Evolutionary conservation across 805 yeast species (phyloP).

Genomic region (Candida andamanensis): DNA sequence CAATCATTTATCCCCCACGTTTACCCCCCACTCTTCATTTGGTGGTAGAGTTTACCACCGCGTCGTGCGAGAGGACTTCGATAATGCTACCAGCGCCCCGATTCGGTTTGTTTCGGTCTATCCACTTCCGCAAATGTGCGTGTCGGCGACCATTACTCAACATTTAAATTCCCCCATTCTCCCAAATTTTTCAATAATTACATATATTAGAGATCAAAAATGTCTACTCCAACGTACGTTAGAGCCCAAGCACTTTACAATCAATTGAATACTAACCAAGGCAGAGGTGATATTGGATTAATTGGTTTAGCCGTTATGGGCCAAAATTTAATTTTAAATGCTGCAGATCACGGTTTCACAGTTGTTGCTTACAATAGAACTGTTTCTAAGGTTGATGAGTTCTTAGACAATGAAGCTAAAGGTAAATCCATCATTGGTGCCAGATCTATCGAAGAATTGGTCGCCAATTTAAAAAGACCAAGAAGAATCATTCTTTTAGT

Average conservation of each 20-base stretch:
- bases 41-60: too few species aligned
- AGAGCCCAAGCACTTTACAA: slow-evolving; percentile 19
- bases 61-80: too few species aligned
- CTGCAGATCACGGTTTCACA: slow-evolving; percentile 98
- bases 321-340: slow-evolving; percentile 93
- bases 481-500: slow-evolving; percentile 91
- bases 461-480: slow-evolving; percentile 89
- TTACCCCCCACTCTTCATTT: too few species aligned
- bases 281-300: slow-evolving; percentile 92
- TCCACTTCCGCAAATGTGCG: too few species aligned
- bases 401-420: slow-evolving; percentile 92
- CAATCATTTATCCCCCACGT: too few species aligned
- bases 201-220: slow-evolving; percentile 3
- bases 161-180: background rate
- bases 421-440: slow-evolving; percentile 96
- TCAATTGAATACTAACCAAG: slow-evolving; percentile 10
- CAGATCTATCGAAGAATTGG: slow-evolving; percentile 82
- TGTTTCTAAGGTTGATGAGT: slow-evolving; percentile 89
- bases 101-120: too few species aligned
- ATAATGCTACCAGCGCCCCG: too few species aligned
- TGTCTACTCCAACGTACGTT: slow-evolving; percentile 45
- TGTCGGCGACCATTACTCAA: background rate
- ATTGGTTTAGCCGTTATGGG: slow-evolving; percentile 99
- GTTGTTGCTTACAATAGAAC: slow-evolving; percentile 99
- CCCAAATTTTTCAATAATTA: background rate